phyloP scores from a whole-genome alignment of 176 grass and related monocot species.

The Aegilops umbellulata region DNA sequence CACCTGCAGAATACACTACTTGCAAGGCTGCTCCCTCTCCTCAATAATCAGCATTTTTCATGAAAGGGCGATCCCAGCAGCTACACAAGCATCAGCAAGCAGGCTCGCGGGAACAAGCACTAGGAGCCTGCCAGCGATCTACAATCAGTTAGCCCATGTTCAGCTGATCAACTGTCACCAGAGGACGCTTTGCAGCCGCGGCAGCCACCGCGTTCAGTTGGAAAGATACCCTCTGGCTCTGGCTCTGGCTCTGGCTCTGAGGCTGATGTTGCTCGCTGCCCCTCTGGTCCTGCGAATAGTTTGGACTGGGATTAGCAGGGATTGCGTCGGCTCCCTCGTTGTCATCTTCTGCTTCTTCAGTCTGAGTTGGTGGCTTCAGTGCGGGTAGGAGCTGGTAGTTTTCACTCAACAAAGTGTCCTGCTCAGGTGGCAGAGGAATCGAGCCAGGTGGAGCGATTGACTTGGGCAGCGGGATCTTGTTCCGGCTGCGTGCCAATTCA shows the following conservation, averaged over 20 bases:
- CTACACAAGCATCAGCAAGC: background rate
- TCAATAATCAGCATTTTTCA: background rate
- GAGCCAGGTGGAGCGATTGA: slow-evolving; percentile 79
- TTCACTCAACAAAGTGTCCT: slow-evolving; percentile 78
- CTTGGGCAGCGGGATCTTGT: slow-evolving; percentile 85
- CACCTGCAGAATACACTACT: background rate
- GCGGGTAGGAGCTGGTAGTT: slow-evolving; percentile 73
- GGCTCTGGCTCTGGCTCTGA: slow-evolving; percentile 38
- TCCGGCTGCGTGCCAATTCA: slow-evolving; percentile 66
- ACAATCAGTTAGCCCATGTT: slow-evolving; percentile 26
- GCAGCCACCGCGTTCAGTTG: slow-evolving; percentile 61
- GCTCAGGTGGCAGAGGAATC: slow-evolving; percentile 77
- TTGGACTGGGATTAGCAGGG: slow-evolving; percentile 33
- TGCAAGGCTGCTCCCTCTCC: background rate
- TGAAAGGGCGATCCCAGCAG: background rate
- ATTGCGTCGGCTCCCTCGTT: slow-evolving; percentile 30
- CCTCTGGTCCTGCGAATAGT: slow-evolving; percentile 41
- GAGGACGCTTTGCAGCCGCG: slow-evolving; percentile 50
- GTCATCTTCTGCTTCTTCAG: slow-evolving; percentile 71
- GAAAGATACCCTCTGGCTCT: slow-evolving; percentile 78
- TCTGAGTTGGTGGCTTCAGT: slow-evolving; percentile 44
- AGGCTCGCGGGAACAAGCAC: too few species aligned
- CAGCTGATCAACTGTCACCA: slow-evolving; percentile 46
- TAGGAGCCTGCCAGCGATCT: background rate
- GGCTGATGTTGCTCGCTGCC: slow-evolving; percentile 37